Base-by-base conservation (phyloP, 106 monocot species). In the Dactylorhiza incarnata region DNA sequence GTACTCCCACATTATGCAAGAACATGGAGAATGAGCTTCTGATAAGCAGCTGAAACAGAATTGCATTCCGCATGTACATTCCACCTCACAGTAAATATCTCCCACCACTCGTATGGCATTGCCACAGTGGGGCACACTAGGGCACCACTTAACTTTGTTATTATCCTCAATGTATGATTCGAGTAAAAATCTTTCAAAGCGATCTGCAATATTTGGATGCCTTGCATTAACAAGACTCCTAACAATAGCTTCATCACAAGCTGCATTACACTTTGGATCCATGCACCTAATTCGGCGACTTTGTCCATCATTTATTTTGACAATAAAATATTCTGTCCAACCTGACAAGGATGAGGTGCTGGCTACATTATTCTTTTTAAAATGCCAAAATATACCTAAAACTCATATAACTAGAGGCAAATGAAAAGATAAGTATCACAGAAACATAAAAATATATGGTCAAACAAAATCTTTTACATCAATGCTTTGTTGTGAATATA, bases 111-210 rank as follows among this genome's bases (percentile, higher is more conserved):
- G 88, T 51, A 96, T 91, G 2, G 96, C 96, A 81, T 96, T 96
- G 50, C 96, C 96, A 85, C 96, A 96, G 78, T 96, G 88, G 14
- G 95, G 95, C 45, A 83, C 72, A 48, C 89, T 89, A 1, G 95
- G 95, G 76, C 95, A 95, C 95, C 95, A 92, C 49, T 96, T 96
- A 59, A 96, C 96, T 46, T 88, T 93, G 65, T 93, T 86, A 72
- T 96, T 96, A 71, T 96, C 96, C 74, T 96, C 96, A 68, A 96
- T 89, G 74, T 96, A 96, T 3, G 96, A 96, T 79, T 93, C 96
- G 48, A 96, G 83, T 44, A 96, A 82, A 77, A 87, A 90, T n/a
- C 87, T 88, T 22, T 96, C 91, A 86, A 96, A 96, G 23, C 91
- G 88, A 61, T 85, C 82, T 45, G 93, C 93, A 82, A 96, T 82